Percentiles rank a stretch among this genome's conserved stretches.
Conservation (phyloP, 345 rosid species). For the Aquilaria sinensis region DNA sequence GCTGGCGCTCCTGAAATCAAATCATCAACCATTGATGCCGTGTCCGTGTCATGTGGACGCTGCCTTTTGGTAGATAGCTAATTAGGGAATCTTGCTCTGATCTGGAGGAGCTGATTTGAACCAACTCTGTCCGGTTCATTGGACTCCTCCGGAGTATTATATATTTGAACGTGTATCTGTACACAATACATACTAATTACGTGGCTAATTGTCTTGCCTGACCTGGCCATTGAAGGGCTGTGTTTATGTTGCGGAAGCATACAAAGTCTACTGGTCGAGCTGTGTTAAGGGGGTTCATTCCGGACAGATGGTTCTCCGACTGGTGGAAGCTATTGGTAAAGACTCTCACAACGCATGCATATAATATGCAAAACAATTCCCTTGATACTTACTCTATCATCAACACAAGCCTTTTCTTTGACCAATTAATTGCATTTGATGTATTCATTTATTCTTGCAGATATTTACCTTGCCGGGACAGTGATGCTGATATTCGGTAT, state of each 20-base stretch:
- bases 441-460: slow-evolving; percentile 27
- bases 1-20: no score
- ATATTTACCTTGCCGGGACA: slow-evolving; percentile 93
- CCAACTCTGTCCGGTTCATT: no score
- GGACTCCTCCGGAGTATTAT: no score
- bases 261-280: slow-evolving; percentile 75
- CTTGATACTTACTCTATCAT: no score
- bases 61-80: no score
- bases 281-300: slow-evolving; percentile 76
- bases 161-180: background rate
- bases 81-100: no score
- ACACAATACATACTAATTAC: background rate
- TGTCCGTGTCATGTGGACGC: no score
- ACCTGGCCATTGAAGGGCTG: slow-evolving; percentile 47
- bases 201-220: background rate
- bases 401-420: no score
- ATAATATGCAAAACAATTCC: no score
- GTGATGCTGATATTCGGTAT: slow-evolving; percentile 93
- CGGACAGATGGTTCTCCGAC: slow-evolving; percentile 79
- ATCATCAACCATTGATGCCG: no score
- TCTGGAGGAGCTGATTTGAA: no score
- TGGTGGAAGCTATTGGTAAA: slow-evolving; percentile 92
- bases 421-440: no score
- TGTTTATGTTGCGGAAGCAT: slow-evolving; percentile 69
- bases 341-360: background rate